A percentile compares a stretch with the other conserved stretches of the same genome.
These are phyloP conservation scores for Cladorrhinum sp. DNA, from an alignment of 2,329 filamentous ascomycete genomes.

Conservation along the genomic window DNA sequence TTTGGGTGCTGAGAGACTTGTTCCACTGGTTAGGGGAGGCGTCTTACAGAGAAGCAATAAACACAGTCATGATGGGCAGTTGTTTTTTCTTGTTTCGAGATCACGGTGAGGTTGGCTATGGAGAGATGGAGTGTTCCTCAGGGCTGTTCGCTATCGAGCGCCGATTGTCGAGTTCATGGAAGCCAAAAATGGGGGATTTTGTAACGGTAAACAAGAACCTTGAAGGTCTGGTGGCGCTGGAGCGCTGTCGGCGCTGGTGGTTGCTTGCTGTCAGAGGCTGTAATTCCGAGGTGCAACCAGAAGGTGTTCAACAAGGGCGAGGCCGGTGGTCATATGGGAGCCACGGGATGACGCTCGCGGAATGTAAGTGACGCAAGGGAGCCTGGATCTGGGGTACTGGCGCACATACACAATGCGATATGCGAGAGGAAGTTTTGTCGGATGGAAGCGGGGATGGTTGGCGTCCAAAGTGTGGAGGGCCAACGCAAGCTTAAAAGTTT, in stretches of 20 bases:
- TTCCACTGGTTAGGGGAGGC: neutral
- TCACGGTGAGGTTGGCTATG: neutral
- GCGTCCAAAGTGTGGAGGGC: too few species aligned
- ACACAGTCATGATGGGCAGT: conserved; percentile 46
- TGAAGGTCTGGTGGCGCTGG: neutral
- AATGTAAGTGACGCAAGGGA: conserved; percentile 3
- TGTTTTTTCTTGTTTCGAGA: neutral
- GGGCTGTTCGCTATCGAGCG: conserved; percentile 13
- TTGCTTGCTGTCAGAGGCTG: neutral
- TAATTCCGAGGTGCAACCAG: neutral
- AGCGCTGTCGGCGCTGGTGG: neutral
- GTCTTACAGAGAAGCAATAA: conserved; percentile 44
- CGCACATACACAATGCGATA: too few species aligned
- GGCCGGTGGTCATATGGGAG: conserved; percentile 1
- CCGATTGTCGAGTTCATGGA: conserved; percentile 13
- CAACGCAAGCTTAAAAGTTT: too few species aligned
- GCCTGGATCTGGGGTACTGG: neutral
- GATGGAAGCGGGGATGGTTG: too few species aligned
- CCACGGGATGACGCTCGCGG: neutral
- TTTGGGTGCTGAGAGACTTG: neutral
- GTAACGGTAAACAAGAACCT: neutral
- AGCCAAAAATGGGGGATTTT: neutral
- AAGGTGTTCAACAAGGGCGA: neutral
- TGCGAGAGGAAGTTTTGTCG: too few species aligned
- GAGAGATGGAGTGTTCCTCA: neutral